Evolutionary conservation across 192 early-diverging fungal genomes (phyloP).

Genomic region (Gamsiella multidivaricata): DNA sequence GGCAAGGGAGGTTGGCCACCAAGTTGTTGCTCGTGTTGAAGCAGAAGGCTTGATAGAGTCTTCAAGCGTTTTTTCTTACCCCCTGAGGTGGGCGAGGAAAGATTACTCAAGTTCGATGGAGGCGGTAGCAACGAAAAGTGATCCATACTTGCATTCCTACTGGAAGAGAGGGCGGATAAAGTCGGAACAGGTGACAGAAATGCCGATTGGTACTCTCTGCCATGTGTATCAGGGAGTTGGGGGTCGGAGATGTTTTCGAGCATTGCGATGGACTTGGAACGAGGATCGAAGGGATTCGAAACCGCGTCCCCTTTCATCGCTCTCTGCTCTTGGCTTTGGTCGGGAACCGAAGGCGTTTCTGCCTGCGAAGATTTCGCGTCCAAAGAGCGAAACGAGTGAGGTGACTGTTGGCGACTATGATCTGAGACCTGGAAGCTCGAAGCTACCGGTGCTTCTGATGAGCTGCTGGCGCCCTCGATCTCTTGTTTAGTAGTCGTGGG

Average conservation of each 20-base stretch:
- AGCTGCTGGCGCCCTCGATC: no score
- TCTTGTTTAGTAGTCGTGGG: background rate
- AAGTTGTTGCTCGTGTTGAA: constrained; percentile 12
- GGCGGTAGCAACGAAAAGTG: background rate
- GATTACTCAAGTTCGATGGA: background rate
- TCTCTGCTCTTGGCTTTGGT: background rate
- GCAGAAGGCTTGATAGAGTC: constrained; percentile 18
- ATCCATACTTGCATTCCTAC: background rate
- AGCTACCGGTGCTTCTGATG: constrained; percentile 11
- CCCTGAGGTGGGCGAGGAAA: background rate
- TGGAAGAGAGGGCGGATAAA: background rate
- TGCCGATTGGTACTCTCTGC: constrained; percentile 5
- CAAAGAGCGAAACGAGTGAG: background rate
- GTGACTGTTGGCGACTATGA: background rate
- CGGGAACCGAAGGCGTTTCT: background rate
- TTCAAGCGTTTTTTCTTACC: constrained; percentile 13
- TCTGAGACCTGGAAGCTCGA: background rate
- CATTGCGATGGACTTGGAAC: constrained; percentile 19
- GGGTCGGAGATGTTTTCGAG: background rate
- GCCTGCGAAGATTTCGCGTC: background rate
- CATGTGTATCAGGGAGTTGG: background rate
- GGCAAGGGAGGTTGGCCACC: background rate
- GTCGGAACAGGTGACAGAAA: background rate
- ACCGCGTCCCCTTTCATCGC: background rate
- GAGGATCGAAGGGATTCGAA: constrained; percentile 8